These are phyloP conservation scores for Cardamine resedifolia DNA, from an alignment of 345 rosid genomes.

Conservation along the genomic window DNA sequence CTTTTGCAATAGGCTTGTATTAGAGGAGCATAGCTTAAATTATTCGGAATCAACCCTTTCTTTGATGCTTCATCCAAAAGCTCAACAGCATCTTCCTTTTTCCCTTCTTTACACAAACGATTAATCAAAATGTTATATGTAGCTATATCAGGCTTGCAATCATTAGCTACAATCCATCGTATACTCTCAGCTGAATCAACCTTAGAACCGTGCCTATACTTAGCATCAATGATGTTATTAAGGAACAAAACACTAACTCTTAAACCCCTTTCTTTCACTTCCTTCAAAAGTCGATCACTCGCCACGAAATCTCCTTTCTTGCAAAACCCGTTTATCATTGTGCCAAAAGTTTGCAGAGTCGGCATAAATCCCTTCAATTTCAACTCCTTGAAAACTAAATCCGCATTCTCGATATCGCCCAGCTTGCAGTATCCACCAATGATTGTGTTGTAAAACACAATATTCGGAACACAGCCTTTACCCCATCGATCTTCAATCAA, in stretches of 20 bases:
- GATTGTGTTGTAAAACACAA: slow-evolving; percentile 72
- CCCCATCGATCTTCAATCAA: slow-evolving; percentile 77
- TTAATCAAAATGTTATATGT: slow-evolving; percentile 64
- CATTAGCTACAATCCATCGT: slow-evolving; percentile 52
- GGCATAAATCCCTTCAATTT: slow-evolving; percentile 73
- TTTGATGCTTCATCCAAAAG: slow-evolving; percentile 58
- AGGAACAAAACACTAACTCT: slow-evolving; percentile 43
- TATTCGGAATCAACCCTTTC: slow-evolving; percentile 53
- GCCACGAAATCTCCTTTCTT: slow-evolving; percentile 55
- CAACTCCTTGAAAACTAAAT: slow-evolving; percentile 54
- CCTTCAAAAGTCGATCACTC: slow-evolving; percentile 56
- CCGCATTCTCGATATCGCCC: slow-evolving; percentile 51
- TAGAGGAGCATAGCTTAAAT: slow-evolving; percentile 59
- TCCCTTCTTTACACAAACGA: slow-evolving; percentile 56
- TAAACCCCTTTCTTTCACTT: slow-evolving; percentile 68
- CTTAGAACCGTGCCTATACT: slow-evolving; percentile 49
- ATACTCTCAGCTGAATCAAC: slow-evolving; percentile 44
- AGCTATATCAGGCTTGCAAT: slow-evolving; percentile 66
- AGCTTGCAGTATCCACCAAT: slow-evolving; percentile 68
- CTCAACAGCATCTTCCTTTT: slow-evolving; percentile 51
- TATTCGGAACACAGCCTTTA: slow-evolving; percentile 69
- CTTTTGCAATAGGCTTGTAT: slow-evolving; percentile 53
- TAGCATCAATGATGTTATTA: slow-evolving; percentile 61
- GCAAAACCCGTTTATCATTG: slow-evolving; percentile 61
- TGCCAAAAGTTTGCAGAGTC: slow-evolving; percentile 59